Evolutionary conservation across 139 green algal species (phyloP).

Genomic region (Closterium sp.): DNA sequence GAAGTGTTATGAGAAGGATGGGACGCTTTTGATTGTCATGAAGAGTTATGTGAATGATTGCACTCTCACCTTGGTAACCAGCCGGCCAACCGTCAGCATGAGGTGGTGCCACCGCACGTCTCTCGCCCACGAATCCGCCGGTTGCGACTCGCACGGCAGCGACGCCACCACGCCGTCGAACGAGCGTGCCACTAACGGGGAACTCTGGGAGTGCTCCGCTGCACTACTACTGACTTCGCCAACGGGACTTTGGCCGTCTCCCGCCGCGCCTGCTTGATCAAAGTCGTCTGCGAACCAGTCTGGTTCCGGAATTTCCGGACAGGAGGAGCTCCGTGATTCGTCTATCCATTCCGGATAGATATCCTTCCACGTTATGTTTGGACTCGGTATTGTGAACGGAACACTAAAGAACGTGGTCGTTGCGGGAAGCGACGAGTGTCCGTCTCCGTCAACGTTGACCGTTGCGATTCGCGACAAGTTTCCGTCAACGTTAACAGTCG

Average conservation of each 20-base stretch:
- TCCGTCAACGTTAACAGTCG: neutral
- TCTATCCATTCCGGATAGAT: conserved; percentile 14
- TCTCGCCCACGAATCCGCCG: neutral
- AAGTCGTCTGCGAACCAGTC: neutral
- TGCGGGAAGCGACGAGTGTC: neutral
- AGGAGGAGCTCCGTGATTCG: neutral
- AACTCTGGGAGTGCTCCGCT: neutral
- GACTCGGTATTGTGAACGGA: neutral
- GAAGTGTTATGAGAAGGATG: too few species aligned
- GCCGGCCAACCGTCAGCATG: neutral
- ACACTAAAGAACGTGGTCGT: neutral
- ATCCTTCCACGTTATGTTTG: neutral
- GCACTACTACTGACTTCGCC: neutral
- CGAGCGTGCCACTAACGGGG: neutral
- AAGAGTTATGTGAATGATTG: too few species aligned
- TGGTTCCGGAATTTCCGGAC: neutral
- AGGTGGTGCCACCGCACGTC: neutral
- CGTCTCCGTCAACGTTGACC: neutral
- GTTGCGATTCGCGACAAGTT: neutral
- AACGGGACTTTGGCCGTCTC: neutral
- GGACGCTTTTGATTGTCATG: too few species aligned
- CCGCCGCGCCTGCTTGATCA: too few species aligned
- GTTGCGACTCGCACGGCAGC: neutral
- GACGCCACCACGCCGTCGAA: neutral
- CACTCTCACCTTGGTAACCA: neutral